These are phyloP conservation scores for Wickerhamia fluorescens DNA, from an alignment of 805 yeast genomes.

Conservation along the genomic window DNA sequence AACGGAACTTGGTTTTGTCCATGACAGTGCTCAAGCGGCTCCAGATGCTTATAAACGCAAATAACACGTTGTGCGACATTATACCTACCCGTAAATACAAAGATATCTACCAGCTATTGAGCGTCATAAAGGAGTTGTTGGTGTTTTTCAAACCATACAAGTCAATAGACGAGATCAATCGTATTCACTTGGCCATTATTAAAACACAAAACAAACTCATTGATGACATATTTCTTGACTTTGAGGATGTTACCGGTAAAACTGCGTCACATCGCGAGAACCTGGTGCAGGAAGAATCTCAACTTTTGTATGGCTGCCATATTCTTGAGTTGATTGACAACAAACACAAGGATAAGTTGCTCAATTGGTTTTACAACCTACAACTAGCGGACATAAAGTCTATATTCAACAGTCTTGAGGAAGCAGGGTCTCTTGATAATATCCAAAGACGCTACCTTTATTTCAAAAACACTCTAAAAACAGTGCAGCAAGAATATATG, in stretches of 20 bases:
- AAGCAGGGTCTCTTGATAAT: constrained; percentile 92
- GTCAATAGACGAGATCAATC: constrained; percentile 73
- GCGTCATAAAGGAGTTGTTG: constrained; percentile 68
- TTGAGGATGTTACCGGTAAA: constrained; percentile 37
- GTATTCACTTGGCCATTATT: constrained; percentile 51
- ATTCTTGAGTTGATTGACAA: constrained; percentile 61
- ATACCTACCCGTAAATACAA: constrained; percentile 41
- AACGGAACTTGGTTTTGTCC: constrained; percentile 73
- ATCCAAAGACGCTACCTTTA: constrained; percentile 74
- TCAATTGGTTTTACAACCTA: constrained; percentile 65
- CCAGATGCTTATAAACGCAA: constrained; percentile 78
- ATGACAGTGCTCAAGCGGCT: constrained; percentile 83
- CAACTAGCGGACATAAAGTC: constrained; percentile 67
- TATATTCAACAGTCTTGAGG: constrained; percentile 75
- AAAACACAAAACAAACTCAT: constrained; percentile 54
- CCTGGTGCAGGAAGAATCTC: constrained; percentile 6
- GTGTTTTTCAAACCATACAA: constrained; percentile 72
- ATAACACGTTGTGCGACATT: constrained; percentile 48
- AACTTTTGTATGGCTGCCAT: constrained; percentile 56
- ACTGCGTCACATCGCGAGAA: too few species aligned
- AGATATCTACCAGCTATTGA: constrained; percentile 54
- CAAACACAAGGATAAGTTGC: constrained; percentile 49
- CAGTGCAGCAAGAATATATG: constrained; percentile 46
- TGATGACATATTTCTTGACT: constrained; percentile 68
- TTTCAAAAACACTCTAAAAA: constrained; percentile 55